Conservation (phyloP, 2,329 filamentous ascomycete species). For the Hypoxylon sp. region DNA sequence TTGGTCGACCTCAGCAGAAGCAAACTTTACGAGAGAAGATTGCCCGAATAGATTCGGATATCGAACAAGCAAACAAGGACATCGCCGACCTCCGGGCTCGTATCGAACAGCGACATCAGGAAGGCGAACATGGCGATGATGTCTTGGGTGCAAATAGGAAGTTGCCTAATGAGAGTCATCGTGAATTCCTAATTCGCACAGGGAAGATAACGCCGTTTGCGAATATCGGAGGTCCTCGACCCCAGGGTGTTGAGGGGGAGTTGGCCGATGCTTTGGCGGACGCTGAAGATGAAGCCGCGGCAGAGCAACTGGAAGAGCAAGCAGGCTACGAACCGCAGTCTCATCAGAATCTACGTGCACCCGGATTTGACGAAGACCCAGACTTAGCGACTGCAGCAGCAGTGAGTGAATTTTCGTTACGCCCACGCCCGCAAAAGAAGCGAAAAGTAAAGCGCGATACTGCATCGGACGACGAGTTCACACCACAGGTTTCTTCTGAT, state of each 20-base stretch:
- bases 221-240: constrained; percentile 75
- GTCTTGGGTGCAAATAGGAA: constrained; percentile 66
- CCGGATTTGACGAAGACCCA: constrained; percentile 74
- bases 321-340: constrained; percentile 67
- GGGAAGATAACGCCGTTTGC: constrained; percentile 98
- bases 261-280: constrained; percentile 84
- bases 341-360: constrained; percentile 79
- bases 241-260: constrained; percentile 73
- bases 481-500: constrained; percentile 51
- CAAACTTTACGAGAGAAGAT: constrained; percentile 75
- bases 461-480: constrained; percentile 62
- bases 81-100: constrained; percentile 83
- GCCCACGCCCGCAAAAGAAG: constrained; percentile 70
- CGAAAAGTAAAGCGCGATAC: constrained; percentile 56
- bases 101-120: constrained; percentile 79
- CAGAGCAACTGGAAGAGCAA: constrained; percentile 62
- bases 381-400: constrained; percentile 52
- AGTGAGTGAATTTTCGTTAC: constrained; percentile 69
- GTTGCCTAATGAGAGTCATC: constrained; percentile 82
- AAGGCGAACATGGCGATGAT: constrained; percentile 59
- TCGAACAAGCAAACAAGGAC: constrained; percentile 76
- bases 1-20: constrained; percentile 64
- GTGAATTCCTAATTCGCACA: constrained; percentile 92
- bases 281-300: constrained; percentile 79
- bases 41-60: constrained; percentile 72